These are phyloP conservation scores for Telopea speciosissima DNA, from an alignment of 177 flowering plant genomes.

Conservation along the genomic window DNA sequence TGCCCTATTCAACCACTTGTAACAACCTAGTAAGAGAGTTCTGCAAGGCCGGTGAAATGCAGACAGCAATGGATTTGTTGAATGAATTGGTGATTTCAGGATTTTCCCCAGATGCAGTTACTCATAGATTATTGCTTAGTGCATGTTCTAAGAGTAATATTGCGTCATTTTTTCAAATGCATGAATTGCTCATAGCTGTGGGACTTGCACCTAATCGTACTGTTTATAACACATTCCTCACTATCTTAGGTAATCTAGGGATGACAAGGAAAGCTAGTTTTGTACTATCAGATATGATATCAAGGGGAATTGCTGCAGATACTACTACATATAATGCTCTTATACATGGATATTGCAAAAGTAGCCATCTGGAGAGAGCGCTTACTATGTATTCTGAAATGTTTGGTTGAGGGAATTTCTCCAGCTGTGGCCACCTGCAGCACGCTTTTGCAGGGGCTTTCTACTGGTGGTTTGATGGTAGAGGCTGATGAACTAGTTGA, in stretches of 20 bases:
- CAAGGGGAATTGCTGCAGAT: no score
- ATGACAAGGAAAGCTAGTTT: no score
- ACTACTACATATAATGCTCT: no score
- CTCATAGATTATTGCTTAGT: slow-evolving; percentile 45
- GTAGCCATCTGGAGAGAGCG: slow-evolving; percentile 50
- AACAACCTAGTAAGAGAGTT: slow-evolving; percentile 50
- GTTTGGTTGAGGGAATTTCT: no score
- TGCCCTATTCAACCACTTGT: no score
- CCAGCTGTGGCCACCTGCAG: slow-evolving; percentile 66
- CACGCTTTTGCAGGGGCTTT: slow-evolving; percentile 46
- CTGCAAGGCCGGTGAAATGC: slow-evolving; percentile 45
- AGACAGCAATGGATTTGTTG: slow-evolving; percentile 45
- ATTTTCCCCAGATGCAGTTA: slow-evolving; percentile 39
- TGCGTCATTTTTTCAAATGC: slow-evolving; percentile 43
- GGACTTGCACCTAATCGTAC: slow-evolving; percentile 43
- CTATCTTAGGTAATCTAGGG: no score
- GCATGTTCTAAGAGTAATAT: slow-evolving; percentile 47
- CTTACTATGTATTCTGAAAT: slow-evolving; percentile 35
- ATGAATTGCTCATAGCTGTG: slow-evolving; percentile 49
- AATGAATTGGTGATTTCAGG: slow-evolving; percentile 46
- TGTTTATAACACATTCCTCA: slow-evolving; percentile 58
- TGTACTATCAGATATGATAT: no score
- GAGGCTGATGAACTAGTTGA: no score
- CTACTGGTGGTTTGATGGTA: no score
- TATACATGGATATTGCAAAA: no score